Evolutionary conservation across 495 filamentous ascomycete species (phyloP).

Genomic region (Aspergillus sparsus): DNA sequence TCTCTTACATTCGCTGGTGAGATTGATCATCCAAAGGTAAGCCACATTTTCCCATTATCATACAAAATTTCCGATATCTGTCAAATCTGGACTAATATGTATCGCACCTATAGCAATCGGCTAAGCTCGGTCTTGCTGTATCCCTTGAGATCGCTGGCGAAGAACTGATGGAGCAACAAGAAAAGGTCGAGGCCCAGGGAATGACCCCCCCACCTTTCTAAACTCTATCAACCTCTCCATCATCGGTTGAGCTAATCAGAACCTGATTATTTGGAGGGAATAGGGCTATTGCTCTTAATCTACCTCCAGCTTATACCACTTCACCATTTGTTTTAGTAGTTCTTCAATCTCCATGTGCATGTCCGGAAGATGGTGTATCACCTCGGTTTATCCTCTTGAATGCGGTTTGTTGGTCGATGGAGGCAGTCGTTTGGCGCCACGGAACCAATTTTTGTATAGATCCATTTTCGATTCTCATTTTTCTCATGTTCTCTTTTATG

Average conservation of each 20-base stretch:
- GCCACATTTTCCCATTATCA: slow-evolving; percentile 27
- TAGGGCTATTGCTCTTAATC: slow-evolving; percentile 12
- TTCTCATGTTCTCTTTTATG: slow-evolving; percentile 30
- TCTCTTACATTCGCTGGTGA: slow-evolving; percentile 93
- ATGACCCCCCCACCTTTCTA: slow-evolving; percentile 58
- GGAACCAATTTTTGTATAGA: slow-evolving; percentile 52
- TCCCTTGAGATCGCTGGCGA: slow-evolving; percentile 88
- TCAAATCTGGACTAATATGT: slow-evolving; percentile 20
- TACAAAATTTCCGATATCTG: not conserved
- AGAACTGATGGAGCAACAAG: slow-evolving; percentile 90
- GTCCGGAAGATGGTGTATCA: slow-evolving; percentile 41
- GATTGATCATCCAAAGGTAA: slow-evolving; percentile 94
- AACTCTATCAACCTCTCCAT: slow-evolving; percentile 20
- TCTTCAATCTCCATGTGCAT: slow-evolving; percentile 39
- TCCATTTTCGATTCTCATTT: slow-evolving; percentile 32
- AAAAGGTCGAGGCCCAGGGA: slow-evolving; percentile 56
- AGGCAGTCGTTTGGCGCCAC: slow-evolving; percentile 47
- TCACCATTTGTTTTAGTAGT: slow-evolving; percentile 51
- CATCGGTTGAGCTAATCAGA: slow-evolving; percentile 16
- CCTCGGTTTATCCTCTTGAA: slow-evolving; percentile 36
- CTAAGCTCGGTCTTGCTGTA: slow-evolving; percentile 92
- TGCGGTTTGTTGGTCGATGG: slow-evolving; percentile 38
- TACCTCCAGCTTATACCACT: slow-evolving; percentile 26
- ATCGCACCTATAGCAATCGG: slow-evolving; percentile 67
- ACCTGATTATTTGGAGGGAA: slow-evolving; percentile 5